These are phyloP conservation scores for Eucalyptus tenuipes DNA, from an alignment of 345 rosid species.

Conservation along the genomic window DNA sequence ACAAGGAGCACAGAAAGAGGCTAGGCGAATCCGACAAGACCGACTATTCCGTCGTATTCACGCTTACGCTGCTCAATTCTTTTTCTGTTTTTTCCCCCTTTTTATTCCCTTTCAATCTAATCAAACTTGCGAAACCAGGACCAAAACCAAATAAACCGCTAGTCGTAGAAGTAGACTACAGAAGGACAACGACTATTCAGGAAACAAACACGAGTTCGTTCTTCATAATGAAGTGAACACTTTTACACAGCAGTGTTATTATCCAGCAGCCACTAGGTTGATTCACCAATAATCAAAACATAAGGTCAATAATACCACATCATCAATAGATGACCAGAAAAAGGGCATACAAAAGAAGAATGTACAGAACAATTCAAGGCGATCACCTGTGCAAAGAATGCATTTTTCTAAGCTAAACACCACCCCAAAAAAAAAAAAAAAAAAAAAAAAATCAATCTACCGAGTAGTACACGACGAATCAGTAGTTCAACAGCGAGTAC, in stretches of 20 bases:
- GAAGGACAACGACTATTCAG: neutral
- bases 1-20: neutral
- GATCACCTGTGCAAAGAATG: constrained; percentile 59
- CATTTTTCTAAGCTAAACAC: constrained; percentile 11
- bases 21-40: neutral
- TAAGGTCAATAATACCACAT: neutral
- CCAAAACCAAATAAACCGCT: neutral
- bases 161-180: neutral
- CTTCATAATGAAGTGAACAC: neutral
- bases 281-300: neutral
- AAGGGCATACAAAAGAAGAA: neutral
- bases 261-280: neutral
- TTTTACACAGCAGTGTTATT: neutral
- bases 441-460: neutral
- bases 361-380: neutral
- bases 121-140: neutral
- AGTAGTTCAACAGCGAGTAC: constrained; percentile 89
- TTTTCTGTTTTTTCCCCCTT: neutral
- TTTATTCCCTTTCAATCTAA: neutral
- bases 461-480: neutral
- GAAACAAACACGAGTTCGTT: neutral
- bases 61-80: neutral
- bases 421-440: neutral
- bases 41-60: neutral
- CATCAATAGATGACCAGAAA: neutral